Evolutionary conservation across 1,284 basidiomycete species (phyloP).

Genomic region (Schizophyllum commune): DNA sequence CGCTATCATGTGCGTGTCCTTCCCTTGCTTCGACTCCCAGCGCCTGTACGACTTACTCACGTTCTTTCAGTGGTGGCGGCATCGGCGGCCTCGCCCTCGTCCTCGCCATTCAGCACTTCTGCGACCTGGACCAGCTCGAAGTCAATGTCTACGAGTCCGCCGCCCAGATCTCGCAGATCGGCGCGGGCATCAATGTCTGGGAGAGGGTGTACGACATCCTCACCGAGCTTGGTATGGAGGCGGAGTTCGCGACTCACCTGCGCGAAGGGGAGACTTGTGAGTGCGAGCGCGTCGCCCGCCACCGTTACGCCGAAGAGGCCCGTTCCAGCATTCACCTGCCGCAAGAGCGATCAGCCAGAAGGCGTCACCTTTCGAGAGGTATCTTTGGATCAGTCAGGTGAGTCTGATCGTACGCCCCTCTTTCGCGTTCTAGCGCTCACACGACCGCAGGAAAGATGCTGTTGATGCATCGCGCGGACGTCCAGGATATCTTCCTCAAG

Average conservation of each 20-base stretch:
- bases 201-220: conserved; percentile 26
- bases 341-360: neutral
- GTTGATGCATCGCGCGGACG: conserved; percentile 24
- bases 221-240: conserved; percentile 23
- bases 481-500: conserved; percentile 22
- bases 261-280: neutral
- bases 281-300: neutral
- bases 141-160: conserved; percentile 30
- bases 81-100: conserved; percentile 32
- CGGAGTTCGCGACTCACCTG: neutral
- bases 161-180: conserved; percentile 25
- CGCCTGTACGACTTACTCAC: neutral
- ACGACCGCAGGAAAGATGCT: conserved; percentile 15
- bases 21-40: neutral
- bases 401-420: neutral
- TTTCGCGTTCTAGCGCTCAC: neutral
- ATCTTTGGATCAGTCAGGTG: neutral
- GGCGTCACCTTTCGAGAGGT: neutral
- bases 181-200: conserved; percentile 30
- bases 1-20: neutral
- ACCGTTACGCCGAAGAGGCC: neutral
- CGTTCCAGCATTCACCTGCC: neutral
- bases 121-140: conserved; percentile 14
- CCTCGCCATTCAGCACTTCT: conserved; percentile 16
- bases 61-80: conserved; percentile 26